Evolutionary conservation across 768 basidiomycete species (phyloP), one percentile per base, ranked within the genome.

Genomic region (Sporobolomyces pararoseus): DNA sequence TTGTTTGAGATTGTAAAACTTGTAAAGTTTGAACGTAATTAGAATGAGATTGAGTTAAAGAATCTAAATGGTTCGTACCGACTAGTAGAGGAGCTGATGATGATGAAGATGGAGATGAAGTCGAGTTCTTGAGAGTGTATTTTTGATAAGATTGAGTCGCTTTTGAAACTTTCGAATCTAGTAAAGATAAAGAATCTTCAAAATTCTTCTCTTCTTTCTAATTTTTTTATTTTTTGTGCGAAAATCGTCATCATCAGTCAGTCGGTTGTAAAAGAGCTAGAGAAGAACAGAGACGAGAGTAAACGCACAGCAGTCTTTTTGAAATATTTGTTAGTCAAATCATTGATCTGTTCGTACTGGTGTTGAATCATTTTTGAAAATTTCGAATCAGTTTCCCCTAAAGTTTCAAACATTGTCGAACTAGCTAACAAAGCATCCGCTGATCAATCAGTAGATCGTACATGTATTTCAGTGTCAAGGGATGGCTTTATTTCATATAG

Each of bases 301-400:
- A 14, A 10, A 63, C 65, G 49, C 7, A 70, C 72, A 21, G 70
- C 71, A 27, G 71, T 72, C 27, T 47, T 52, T 19, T 63, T 67
- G 66, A 76, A 74, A 47, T 52, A 67, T 64, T 63, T 65, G 23
- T 6, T 17, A 4, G 34, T 32, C 1, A 63, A 1, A 2, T 72
- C 71, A 55, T 76, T 76, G n/a, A 71, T n/a, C 7, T n/a, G 16
- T 50, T 76, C 75, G 50, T 76, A 76, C 25, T 72, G 68, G 47
- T 62, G 70, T 53, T 65, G 35, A 16, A 76, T 25, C 12, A n/a
- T 31, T 39, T 69, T 71, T 0, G 73, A 58, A 5, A 64, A 53
- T 50, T 68, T 70, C 12, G 16, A 29, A 16, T 68, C 66, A 13
- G 66, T 62, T 25, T 72, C 73, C 0, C 37, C 46, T 5, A 76